Evolutionary conservation across 2,329 filamentous ascomycete genomes (phyloP), one percentile per base, ranked within the genome.

Genomic region (Aspergillus pseudoglaucus): DNA sequence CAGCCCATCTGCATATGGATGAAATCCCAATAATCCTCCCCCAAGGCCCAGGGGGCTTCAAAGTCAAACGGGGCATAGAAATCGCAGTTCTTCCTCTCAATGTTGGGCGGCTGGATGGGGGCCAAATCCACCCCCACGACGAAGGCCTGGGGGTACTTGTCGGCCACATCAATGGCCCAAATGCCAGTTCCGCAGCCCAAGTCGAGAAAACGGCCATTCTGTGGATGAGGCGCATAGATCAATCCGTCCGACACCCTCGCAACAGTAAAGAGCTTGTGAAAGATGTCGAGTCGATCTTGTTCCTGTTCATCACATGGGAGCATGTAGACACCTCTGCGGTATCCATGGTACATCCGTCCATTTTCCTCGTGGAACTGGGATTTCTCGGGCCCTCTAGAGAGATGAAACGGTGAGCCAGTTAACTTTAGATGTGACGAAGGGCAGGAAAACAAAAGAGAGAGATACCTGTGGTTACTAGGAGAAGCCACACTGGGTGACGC

Each of bases 151-250:
- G 73, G 73, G 60, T 80, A 83, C 63, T 75, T 75, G 79, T 87
- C 83, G 53, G 87, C 86, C 70, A 95, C 85, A 56, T 91, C 86
- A 58, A 94, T 87, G 37, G 86, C 82, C 91, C 91, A 97, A 52
- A 95, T 91, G 35, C 89, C 90, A 1, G 89, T 95, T 17, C 90
- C 91, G 53, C 86, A 90, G 38, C 90, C 91, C 46, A 95, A 61
- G 58, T 83, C 81, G 47, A 83, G 71, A 52, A 83, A 77, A 51
- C 78, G 74, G 48, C 71, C 70, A 47, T 68, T 67, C 4, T 59
- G 61, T 1, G 63, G 63, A 54, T 65, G 62, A 3, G 70, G 70
- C 43, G 70, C 67, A 51, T 69, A 65, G 10, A 72, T 69, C 30
- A 74, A 59, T 12, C 60, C 60, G 48, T 77, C 73, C 23, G 61